Percentiles rank a stretch among this genome's conserved stretches.
Conservation (phyloP, 78 protist genomes). For the slime mould (Dictyostelium discoideum) region DNA sequence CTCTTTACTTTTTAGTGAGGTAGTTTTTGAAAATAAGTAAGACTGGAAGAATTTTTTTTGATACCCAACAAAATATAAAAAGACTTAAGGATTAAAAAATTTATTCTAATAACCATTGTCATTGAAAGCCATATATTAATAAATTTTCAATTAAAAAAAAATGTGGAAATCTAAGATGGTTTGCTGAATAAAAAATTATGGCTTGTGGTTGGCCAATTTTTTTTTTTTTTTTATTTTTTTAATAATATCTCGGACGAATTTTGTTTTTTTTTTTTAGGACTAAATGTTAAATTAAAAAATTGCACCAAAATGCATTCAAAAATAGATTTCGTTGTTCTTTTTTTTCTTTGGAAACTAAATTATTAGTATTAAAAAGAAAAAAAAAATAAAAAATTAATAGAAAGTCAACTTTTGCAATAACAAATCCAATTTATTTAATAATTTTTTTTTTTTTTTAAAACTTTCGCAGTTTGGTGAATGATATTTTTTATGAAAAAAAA, state of each 20-base stretch:
- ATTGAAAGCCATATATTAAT: neutral
- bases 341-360: no score
- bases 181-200: neutral
- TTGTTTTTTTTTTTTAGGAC: no score
- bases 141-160: neutral
- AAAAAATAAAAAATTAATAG: no score
- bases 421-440: no score
- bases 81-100: neutral
- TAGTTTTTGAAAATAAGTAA: neutral
- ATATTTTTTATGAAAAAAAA: no score
- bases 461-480: no score
- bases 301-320: no score
- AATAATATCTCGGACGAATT: neutral
- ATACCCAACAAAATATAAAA: neutral
- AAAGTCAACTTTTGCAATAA: no score
- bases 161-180: neutral
- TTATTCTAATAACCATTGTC: neutral
- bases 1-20: neutral
- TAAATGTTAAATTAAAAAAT: no score
- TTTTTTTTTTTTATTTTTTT: neutral
- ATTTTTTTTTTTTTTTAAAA: no score
- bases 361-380: no score
- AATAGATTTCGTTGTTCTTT: no score
- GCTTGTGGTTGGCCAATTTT: neutral
- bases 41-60: neutral